A percentile compares a stretch with the other conserved stretches of the same genome.
These are phyloP conservation scores for Forsythia suspensa DNA, from an alignment of 257 asterid genomes.

Conservation along the genomic window DNA sequence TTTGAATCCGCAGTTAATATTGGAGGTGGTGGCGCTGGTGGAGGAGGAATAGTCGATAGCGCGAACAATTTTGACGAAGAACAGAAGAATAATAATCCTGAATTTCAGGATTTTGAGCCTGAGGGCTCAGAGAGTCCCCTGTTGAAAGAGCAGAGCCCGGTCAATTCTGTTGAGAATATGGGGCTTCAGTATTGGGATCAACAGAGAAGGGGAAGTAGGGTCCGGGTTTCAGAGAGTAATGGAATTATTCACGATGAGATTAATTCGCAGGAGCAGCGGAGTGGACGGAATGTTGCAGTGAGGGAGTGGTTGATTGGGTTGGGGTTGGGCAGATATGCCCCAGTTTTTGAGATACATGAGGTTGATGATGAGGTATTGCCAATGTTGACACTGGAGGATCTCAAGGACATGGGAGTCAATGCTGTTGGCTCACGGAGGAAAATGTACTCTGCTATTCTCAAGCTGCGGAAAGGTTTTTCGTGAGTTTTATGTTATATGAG, in stretches of 20 bases:
- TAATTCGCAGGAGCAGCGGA: slow-evolving; percentile 54
- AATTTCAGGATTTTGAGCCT: slow-evolving; percentile 50
- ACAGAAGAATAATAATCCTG: slow-evolving; percentile 48
- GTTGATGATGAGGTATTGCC: slow-evolving; percentile 89
- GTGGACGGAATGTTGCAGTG: slow-evolving; percentile 53
- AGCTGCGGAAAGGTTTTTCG: slow-evolving; percentile 67
- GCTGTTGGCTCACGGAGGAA: slow-evolving; percentile 92
- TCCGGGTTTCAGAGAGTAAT: slow-evolving; percentile 53
- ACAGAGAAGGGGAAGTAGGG: slow-evolving; percentile 52
- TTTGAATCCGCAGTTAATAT: slow-evolving; percentile 42
- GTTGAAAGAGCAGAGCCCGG: slow-evolving; percentile 67
- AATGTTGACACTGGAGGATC: slow-evolving; percentile 84
- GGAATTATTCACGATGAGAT: slow-evolving; percentile 50
- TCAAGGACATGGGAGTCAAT: slow-evolving; percentile 89
- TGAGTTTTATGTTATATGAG: slow-evolving; percentile 45
- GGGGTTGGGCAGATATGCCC: slow-evolving; percentile 75
- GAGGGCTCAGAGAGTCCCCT: slow-evolving; percentile 69
- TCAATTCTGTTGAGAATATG: slow-evolving; percentile 67
- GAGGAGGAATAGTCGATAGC: slow-evolving; percentile 37
- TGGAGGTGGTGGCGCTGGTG: slow-evolving; percentile 29
- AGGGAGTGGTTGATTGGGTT: slow-evolving; percentile 85
- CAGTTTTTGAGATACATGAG: slow-evolving; percentile 83
- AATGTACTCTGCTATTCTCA: slow-evolving; percentile 67
- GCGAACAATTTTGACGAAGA: slow-evolving; percentile 40
- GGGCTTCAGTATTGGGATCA: slow-evolving; percentile 87